Evolutionary conservation across 1,139 yeast species (phyloP).

Genomic region (Meyerozyma carpophila): DNA sequence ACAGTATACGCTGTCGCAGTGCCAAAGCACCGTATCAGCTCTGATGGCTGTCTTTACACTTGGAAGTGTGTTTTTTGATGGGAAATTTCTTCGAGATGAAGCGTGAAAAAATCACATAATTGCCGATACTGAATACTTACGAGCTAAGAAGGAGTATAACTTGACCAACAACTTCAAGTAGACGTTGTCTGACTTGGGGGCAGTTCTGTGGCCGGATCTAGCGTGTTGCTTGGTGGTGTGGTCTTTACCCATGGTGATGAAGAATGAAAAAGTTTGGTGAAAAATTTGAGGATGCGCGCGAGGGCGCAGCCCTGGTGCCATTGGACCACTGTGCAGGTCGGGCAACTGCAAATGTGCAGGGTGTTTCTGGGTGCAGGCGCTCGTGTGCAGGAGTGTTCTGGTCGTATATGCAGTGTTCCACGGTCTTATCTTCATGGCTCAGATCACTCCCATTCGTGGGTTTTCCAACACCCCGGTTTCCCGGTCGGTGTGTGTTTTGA

Average conservation of each 20-base stretch:
- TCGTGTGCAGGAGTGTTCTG: not conserved
- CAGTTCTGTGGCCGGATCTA: constrained; percentile 94
- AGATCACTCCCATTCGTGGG: constrained; percentile 39
- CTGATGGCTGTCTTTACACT: not conserved
- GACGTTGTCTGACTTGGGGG: constrained; percentile 99
- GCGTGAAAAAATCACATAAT: not conserved
- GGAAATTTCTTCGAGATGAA: not conserved
- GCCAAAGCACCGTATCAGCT: not conserved
- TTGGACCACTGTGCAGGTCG: not conserved
- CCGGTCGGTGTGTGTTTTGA: constrained; percentile 32
- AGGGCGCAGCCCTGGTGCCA: not conserved
- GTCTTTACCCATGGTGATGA: constrained; percentile 84
- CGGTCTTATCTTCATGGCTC: not conserved
- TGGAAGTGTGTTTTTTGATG: not conserved
- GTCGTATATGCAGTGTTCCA: not conserved
- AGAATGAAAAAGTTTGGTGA: constrained; percentile 5
- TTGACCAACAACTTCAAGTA: constrained; percentile 97
- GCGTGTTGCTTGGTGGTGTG: constrained; percentile 94
- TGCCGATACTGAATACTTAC: constrained; percentile 51
- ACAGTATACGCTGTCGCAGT: not conserved
- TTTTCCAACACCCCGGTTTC: constrained; percentile 59
- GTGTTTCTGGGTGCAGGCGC: not conserved
- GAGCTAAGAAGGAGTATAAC: constrained; percentile 98
- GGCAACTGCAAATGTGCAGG: not conserved
- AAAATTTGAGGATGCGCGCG: not conserved